Evolutionary conservation across 306 rosid genomes (phyloP).

Genomic region (Alnus rubra): DNA sequence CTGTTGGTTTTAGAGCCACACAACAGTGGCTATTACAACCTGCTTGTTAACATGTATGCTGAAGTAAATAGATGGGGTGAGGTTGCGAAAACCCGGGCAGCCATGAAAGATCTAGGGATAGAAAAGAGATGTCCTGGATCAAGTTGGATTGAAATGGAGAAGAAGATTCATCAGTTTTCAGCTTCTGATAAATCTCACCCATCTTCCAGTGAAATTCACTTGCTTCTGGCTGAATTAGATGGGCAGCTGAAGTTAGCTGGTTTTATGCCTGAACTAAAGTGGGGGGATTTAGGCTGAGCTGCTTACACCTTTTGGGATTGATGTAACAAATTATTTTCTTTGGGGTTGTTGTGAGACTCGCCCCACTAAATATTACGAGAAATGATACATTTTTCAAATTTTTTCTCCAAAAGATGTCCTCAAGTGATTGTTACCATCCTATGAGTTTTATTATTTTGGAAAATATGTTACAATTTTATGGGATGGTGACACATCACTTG

Average conservation of each 20-base stretch:
- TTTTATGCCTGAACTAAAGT: conserved; percentile 37
- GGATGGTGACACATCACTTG: too few relatives aligned
- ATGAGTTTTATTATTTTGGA: too few relatives aligned
- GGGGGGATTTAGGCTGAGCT: neutral
- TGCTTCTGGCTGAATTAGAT: conserved; percentile 50
- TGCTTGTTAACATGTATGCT: conserved; percentile 65
- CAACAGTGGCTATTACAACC: conserved; percentile 66
- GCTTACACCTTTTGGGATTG: neutral
- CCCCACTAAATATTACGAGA: too few relatives aligned
- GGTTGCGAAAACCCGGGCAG: conserved; percentile 52
- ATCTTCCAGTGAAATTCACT: conserved; percentile 44
- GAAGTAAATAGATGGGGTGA: conserved; percentile 64
- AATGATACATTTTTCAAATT: too few relatives aligned
- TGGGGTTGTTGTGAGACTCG: neutral
- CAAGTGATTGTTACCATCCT: too few relatives aligned
- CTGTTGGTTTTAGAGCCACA: conserved; percentile 62
- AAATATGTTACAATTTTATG: too few relatives aligned
- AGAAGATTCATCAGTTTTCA: conserved; percentile 53
- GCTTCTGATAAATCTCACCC: conserved; percentile 64
- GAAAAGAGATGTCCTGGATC: conserved; percentile 74
- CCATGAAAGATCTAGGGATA: conserved; percentile 66
- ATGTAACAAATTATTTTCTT: neutral
- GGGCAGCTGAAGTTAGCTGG: conserved; percentile 56
- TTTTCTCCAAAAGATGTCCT: too few relatives aligned
- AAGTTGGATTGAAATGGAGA: conserved; percentile 73